A percentile compares a stretch with the other conserved stretches of the same genome.
These are phyloP conservation scores for Cystobasidium ongulense DNA, from an alignment of 768 basidiomycete genomes.

Conservation along the genomic window DNA sequence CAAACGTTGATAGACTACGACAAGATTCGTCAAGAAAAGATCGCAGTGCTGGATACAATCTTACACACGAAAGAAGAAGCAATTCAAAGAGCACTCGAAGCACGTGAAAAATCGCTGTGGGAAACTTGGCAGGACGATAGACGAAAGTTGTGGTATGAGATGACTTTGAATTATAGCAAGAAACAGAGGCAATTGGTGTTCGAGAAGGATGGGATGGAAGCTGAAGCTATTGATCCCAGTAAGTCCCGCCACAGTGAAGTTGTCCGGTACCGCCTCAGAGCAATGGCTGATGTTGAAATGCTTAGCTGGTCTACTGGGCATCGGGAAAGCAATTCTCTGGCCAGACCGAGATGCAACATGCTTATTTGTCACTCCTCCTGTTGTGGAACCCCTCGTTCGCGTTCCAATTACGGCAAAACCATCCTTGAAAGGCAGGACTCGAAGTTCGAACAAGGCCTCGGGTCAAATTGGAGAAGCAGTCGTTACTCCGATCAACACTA, in stretches of 20 bases:
- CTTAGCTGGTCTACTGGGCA: neutral
- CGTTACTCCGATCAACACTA: neutral
- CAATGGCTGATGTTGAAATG: neutral
- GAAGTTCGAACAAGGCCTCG: neutral
- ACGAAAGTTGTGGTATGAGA: neutral
- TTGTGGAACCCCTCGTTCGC: neutral
- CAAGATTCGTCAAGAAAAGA: neutral
- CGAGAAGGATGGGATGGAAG: neutral
- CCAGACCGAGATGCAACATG: neutral
- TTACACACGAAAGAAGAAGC: neutral
- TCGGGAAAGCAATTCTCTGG: neutral
- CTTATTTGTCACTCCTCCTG: neutral
- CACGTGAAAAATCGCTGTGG: neutral
- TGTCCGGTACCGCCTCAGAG: too few species aligned
- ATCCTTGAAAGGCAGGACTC: neutral
- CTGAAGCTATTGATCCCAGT: neutral
- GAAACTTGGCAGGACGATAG: constrained; percentile 9
- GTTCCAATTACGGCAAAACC: neutral
- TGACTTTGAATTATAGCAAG: neutral
- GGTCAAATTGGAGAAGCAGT: neutral
- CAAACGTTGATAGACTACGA: neutral
- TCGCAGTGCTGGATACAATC: neutral
- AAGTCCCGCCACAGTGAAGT: too few species aligned
- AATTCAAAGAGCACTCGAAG: neutral
- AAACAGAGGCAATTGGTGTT: neutral